phyloP scores from a whole-genome alignment of 371 early-diverging fungal genomes.

The Modicella reniformis region DNA sequence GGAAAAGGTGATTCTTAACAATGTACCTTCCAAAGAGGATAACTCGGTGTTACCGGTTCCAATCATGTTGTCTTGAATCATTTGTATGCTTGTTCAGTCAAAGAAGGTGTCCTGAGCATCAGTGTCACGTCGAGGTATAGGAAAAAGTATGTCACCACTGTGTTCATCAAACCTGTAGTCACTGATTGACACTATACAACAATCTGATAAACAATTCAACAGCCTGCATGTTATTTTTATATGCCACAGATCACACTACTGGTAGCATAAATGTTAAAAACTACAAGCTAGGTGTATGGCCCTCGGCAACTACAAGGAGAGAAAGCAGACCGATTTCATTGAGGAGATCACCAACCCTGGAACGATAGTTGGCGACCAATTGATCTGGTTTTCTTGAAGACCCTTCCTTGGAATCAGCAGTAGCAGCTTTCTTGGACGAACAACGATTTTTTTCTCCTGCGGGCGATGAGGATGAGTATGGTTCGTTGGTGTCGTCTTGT shows the following conservation, averaged over 20 bases:
- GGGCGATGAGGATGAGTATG: neutral
- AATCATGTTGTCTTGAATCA: conserved; percentile 95
- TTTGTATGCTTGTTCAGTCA: conserved; percentile 93
- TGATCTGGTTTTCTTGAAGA: conserved; percentile 39
- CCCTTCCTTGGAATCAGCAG: conserved; percentile 2
- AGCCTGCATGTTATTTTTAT: no score
- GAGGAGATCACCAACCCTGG: conserved; percentile 25
- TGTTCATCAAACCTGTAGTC: conserved; percentile 82
- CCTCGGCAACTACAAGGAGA: conserved; percentile 3
- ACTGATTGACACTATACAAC: conserved; percentile 19
- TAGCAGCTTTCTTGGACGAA: conserved; percentile 12
- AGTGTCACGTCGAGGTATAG: conserved; percentile 87
- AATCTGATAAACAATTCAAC: neutral
- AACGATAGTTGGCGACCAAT: conserved; percentile 25
- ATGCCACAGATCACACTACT: no score
- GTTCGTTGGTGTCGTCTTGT: neutral
- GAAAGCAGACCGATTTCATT: conserved; percentile 25
- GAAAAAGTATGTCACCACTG: conserved; percentile 88
- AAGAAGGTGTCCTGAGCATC: conserved; percentile 95
- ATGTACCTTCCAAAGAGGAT: conserved; percentile 77
- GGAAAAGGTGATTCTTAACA: conserved; percentile 90
- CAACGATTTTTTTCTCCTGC: conserved; percentile 7
- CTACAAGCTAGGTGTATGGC: no score
- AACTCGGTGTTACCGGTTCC: conserved; percentile 85
- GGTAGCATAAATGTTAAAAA: no score